Percentiles rank a stretch among this genome's conserved stretches.
Conservation (phyloP, 2,329 filamentous ascomycete genomes). For the Coleophoma eucalyptorum region DNA sequence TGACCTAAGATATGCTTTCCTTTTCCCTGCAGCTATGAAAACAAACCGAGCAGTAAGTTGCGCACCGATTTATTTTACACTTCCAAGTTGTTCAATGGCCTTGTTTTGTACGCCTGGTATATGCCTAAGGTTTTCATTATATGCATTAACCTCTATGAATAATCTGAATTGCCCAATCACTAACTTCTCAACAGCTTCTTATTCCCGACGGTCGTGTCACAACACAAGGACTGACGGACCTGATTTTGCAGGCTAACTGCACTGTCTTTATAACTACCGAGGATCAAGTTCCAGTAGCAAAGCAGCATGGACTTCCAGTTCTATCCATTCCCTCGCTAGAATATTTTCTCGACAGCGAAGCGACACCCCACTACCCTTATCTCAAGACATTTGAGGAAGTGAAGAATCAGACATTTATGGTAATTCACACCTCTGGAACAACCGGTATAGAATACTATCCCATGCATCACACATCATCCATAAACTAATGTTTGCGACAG, state of each 20-base stretch:
- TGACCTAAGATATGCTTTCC: not conserved
- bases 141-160: not conserved
- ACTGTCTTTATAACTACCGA: not conserved
- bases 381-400: not conserved
- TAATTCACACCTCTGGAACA: conserved; percentile 1
- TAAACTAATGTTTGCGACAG: not conserved
- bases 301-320: not conserved
- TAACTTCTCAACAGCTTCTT: not conserved
- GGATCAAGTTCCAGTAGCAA: not conserved
- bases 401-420: not conserved
- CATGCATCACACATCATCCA: too few species aligned
- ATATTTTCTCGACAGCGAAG: not conserved
- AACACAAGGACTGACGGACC: not conserved
- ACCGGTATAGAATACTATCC: not conserved
- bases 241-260: not conserved
- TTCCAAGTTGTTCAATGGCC: too few species aligned
- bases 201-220: conserved; percentile 1
- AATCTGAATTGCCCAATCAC: too few species aligned
- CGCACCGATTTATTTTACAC: too few species aligned
- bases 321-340: not conserved
- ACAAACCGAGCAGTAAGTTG: not conserved
- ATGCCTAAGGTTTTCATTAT: not conserved
- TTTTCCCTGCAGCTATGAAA: not conserved
- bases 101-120: too few species aligned
- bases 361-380: not conserved